Percentiles rank a stretch among this genome's conserved stretches.
Evolutionary conservation across 2,329 filamentous ascomycete species (phyloP).

Genomic region (Ophidiomyces ophidiicola): DNA sequence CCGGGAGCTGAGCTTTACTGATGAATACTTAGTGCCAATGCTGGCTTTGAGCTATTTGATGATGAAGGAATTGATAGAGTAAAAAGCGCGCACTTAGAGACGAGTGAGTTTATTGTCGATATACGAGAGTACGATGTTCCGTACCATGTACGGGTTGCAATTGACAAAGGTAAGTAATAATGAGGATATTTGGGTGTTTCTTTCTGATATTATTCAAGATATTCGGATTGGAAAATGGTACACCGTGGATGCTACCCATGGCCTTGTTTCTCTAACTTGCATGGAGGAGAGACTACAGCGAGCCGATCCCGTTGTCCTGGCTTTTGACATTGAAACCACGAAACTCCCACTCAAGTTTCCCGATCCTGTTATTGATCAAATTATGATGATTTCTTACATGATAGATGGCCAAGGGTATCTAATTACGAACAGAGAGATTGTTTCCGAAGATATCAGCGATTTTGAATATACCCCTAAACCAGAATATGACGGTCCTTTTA

Average conservation of each 20-base stretch:
- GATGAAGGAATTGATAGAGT: slow-evolving; percentile 72
- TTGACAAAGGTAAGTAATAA: slow-evolving; percentile 58
- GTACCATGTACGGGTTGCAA: slow-evolving; percentile 97
- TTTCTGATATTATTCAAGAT: slow-evolving; percentile 44
- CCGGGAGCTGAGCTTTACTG: background rate
- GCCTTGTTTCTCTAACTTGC: slow-evolving; percentile 66
- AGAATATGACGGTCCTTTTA: slow-evolving; percentile 87
- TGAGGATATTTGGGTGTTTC: background rate
- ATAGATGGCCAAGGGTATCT: slow-evolving; percentile 96
- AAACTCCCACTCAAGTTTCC: slow-evolving; percentile 95
- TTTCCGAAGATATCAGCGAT: slow-evolving; percentile 91
- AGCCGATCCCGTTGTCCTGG: slow-evolving; percentile 94
- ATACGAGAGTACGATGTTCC: slow-evolving; percentile 98
- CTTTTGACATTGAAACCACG: slow-evolving; percentile 97
- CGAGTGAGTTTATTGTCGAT: slow-evolving; percentile 95
- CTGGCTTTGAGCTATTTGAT: slow-evolving; percentile 91
- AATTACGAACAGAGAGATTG: slow-evolving; percentile 94
- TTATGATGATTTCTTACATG: slow-evolving; percentile 99
- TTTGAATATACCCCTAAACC: slow-evolving; percentile 98
- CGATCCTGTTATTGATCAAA: slow-evolving; percentile 83
- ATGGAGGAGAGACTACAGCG: slow-evolving; percentile 79
- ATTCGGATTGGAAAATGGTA: slow-evolving; percentile 97
- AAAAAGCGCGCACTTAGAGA: slow-evolving; percentile 67
- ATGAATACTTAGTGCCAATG: slow-evolving; percentile 48
- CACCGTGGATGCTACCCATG: slow-evolving; percentile 85